A percentile compares a stretch with the other conserved stretches of the same genome.
Conservation (phyloP, 108 stramenopile species). For the Stephanodiscus minutulus region DNA sequence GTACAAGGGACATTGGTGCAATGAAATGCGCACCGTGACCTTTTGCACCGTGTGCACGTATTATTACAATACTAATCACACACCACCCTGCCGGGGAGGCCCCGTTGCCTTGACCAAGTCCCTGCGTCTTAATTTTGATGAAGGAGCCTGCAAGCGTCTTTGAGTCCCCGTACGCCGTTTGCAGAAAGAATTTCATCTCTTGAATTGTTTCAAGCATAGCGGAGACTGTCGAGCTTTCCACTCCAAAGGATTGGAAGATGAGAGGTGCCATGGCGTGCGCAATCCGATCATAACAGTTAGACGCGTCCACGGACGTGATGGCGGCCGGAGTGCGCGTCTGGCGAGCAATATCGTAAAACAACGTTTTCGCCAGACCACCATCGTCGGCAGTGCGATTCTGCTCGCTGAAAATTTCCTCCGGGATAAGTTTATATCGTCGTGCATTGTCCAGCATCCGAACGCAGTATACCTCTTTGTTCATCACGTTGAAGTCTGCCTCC, state of each 20-base stretch:
- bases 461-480: constrained; percentile 4
- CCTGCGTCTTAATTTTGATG: too few relatives aligned
- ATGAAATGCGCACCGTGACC: background rate
- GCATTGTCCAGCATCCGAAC: constrained; percentile 12
- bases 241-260: too few relatives aligned
- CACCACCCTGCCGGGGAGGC: too few relatives aligned
- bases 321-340: background rate
- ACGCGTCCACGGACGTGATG: background rate
- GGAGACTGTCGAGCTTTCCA: too few relatives aligned
- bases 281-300: too few relatives aligned
- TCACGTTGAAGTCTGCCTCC: constrained; percentile 21
- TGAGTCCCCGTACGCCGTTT: too few relatives aligned
- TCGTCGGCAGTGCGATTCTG: constrained; percentile 7
- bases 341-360: too few relatives aligned
- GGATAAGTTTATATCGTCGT: too few relatives aligned
- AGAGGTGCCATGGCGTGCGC: too few relatives aligned
- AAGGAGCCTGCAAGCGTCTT: too few relatives aligned
- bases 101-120: constrained; percentile 18
- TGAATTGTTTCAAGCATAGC: too few relatives aligned
- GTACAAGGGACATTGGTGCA: background rate
- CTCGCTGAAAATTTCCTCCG: constrained; percentile 30
- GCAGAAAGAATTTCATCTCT: too few relatives aligned
- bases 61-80: constrained; percentile 10
- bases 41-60: constrained; percentile 4
- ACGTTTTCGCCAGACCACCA: constrained; percentile 4